Evolutionary conservation across 2,329 filamentous ascomycete genomes (phyloP).

Genomic region (Gyromitra esculenta): DNA sequence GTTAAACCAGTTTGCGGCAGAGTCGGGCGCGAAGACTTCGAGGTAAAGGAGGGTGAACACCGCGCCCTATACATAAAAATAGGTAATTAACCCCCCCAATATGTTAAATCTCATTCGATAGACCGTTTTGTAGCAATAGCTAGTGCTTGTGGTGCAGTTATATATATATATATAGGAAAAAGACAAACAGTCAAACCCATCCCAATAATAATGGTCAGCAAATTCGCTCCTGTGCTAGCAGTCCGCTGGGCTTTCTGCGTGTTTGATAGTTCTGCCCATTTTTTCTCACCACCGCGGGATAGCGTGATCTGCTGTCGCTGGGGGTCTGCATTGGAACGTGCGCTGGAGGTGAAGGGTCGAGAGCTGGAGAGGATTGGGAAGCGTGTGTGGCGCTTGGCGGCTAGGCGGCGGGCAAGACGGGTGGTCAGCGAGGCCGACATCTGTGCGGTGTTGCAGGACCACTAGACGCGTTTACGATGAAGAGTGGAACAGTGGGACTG

Average conservation of each 20-base stretch:
- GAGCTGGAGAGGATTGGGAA: not conserved
- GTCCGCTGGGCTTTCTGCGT: slow-evolving; percentile 51
- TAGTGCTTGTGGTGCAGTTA: not conserved
- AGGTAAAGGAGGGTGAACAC: slow-evolving; percentile 52
- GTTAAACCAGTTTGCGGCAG: slow-evolving; percentile 55
- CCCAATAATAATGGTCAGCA: slow-evolving; percentile 48
- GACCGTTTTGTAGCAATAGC: not conserved
- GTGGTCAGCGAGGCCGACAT: slow-evolving; percentile 27
- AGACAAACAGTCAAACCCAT: slow-evolving; percentile 51
- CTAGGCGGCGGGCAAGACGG: slow-evolving; percentile 26
- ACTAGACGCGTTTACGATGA: slow-evolving; percentile 15
- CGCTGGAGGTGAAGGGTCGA: slow-evolving; percentile 1
- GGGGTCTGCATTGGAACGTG: slow-evolving; percentile 10
- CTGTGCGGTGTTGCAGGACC: not conserved
- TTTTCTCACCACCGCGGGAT: slow-evolving; percentile 35
- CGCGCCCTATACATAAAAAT: slow-evolving; percentile 37
- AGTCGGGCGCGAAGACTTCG: slow-evolving; percentile 55
- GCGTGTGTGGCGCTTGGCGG: slow-evolving; percentile 10
- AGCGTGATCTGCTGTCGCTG: slow-evolving; percentile 36
- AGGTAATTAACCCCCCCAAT: slow-evolving; percentile 1
- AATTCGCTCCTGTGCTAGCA: slow-evolving; percentile 49
- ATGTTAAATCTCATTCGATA: slow-evolving; percentile 4
- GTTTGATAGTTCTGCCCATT: slow-evolving; percentile 52
- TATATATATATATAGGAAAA: not conserved
- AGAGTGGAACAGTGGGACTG: not conserved